Conservation (phyloP, 1,284 basidiomycete species). For the Amylostereum chailletii region DNA sequence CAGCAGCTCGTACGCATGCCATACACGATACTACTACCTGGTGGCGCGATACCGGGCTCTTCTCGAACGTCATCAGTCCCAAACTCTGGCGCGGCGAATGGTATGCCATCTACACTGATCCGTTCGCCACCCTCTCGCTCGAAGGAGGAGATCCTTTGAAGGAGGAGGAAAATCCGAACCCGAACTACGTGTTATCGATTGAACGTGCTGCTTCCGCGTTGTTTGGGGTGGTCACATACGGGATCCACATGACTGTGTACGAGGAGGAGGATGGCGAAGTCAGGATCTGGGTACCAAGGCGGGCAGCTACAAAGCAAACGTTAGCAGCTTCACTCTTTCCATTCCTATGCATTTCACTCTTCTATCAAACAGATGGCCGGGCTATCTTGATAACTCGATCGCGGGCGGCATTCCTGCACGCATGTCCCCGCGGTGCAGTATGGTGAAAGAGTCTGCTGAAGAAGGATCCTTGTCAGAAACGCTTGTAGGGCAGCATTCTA, state of each 20-base stretch:
- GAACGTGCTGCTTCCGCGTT: conserved; percentile 85
- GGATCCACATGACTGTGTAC: conserved; percentile 78
- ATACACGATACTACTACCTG: conserved; percentile 57
- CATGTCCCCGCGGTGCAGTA: conserved; percentile 61
- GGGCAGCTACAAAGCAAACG: conserved; percentile 84
- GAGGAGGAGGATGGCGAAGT: conserved; percentile 40
- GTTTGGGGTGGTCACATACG: conserved; percentile 87
- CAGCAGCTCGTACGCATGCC: conserved; percentile 45
- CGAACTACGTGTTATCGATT: conserved; percentile 77
- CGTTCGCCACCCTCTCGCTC: conserved; percentile 40
- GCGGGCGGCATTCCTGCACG: conserved; percentile 77
- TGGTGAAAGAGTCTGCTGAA: conserved; percentile 91
- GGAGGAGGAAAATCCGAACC: conserved; percentile 12
- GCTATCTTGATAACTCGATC: conserved; percentile 71
- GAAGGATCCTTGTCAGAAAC: conserved; percentile 74
- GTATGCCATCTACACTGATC: conserved; percentile 75
- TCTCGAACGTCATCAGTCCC: conserved; percentile 58
- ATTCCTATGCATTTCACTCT: neutral
- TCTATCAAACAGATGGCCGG: conserved; percentile 50
- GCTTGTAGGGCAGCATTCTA: conserved; percentile 51
- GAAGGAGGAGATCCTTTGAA: conserved; percentile 19
- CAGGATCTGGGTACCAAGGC: conserved; percentile 82
- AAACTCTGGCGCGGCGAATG: conserved; percentile 78
- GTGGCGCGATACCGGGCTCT: conserved; percentile 60
- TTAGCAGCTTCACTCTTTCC: conserved; percentile 24